Evolutionary conservation across 2,329 filamentous ascomycete genomes (phyloP).

Genomic region (Ceratocystis ficicola): DNA sequence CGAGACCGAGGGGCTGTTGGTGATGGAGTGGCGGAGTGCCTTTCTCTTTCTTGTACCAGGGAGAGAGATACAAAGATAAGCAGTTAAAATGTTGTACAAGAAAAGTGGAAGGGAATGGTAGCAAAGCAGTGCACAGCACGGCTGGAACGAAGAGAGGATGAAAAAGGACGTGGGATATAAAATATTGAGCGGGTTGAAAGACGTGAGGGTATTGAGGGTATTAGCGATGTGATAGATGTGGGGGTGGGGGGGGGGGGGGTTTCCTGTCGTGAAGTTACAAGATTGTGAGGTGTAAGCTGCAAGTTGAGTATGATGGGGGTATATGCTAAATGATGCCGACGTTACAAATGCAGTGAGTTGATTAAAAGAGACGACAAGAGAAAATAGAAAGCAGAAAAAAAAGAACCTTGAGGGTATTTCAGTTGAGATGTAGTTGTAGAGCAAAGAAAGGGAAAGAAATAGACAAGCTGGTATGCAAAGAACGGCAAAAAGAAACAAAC

Average conservation of each 20-base stretch:
- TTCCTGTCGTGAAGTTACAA: neutral
- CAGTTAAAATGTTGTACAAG: neutral
- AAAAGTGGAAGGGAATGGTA: neutral
- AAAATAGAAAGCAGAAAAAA: neutral
- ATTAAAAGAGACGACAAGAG: neutral
- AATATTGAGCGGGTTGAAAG: neutral
- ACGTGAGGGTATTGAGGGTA: neutral
- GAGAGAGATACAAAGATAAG: neutral
- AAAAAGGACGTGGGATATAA: neutral
- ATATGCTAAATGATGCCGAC: conserved; percentile 6
- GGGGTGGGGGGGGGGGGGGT: neutral
- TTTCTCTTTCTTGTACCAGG: neutral
- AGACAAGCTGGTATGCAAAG: neutral
- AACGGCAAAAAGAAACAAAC: conserved; percentile 4
- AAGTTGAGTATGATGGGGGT: neutral
- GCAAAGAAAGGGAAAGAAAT: neutral
- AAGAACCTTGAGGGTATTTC: neutral
- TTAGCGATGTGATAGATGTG: neutral
- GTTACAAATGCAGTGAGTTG: conserved; percentile 1
- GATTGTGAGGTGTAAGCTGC: too few species aligned
- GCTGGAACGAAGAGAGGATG: neutral
- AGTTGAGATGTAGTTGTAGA: neutral
- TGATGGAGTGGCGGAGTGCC: neutral
- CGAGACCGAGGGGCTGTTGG: neutral
- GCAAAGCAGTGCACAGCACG: conserved; percentile 7